Percentiles rank a stretch among this genome's conserved stretches.
phyloP scores from a whole-genome alignment of 139 green algal genomes.

The Chlamydomonas schloesseri region DNA sequence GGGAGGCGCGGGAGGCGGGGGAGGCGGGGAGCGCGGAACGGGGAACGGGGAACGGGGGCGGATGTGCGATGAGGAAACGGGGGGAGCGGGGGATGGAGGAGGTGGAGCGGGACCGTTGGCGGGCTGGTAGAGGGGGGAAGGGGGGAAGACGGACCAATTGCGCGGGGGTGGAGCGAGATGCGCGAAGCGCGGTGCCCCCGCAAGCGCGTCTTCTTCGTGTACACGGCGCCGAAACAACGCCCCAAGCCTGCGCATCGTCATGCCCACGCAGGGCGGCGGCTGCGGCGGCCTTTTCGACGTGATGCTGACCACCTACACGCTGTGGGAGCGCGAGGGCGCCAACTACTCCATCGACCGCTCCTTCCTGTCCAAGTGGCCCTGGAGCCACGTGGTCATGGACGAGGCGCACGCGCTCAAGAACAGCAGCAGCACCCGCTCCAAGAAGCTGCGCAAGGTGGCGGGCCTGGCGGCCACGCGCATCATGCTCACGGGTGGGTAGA shows the following conservation, averaged over 20 bases:
- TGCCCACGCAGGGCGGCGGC: constrained; percentile 22
- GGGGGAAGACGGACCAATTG: too few relatives aligned
- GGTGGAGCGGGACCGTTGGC: too few relatives aligned
- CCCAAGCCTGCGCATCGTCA: too few relatives aligned
- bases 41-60: too few relatives aligned
- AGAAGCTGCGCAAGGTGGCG: constrained; percentile 84
- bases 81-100: too few relatives aligned
- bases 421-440: constrained; percentile 51
- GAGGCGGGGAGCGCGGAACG: neutral
- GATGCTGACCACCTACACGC: constrained; percentile 90
- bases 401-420: constrained; percentile 96
- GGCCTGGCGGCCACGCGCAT: constrained; percentile 87
- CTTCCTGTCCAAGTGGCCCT: constrained; percentile 75
- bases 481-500: constrained; percentile 79
- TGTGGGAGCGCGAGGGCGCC: constrained; percentile 88
- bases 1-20: neutral
- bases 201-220: too few relatives aligned
- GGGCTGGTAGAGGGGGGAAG: too few relatives aligned
- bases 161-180: too few relatives aligned
- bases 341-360: constrained; percentile 61
- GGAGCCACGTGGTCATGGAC: constrained; percentile 71
- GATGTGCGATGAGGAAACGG: too few relatives aligned
- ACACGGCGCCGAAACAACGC: too few relatives aligned
- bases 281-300: constrained; percentile 83
- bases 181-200: too few relatives aligned